Evolutionary conservation across 306 rosid species (phyloP).

Genomic region (Casuarina equisetifolia): DNA sequence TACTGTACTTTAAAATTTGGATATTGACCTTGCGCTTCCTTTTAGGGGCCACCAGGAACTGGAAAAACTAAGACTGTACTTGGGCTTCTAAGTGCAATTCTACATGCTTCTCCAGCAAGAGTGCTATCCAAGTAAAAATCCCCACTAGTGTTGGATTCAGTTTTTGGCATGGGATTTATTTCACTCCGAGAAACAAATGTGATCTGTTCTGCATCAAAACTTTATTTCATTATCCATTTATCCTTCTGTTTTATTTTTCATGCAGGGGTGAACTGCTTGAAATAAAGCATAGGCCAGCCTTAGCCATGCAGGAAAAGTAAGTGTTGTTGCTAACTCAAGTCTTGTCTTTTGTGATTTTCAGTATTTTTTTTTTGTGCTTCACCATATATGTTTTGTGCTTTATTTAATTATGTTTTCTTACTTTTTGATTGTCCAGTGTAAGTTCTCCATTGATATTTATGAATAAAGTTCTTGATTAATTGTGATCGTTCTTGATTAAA

Average conservation of each 20-base stretch:
- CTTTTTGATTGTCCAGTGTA: not conserved
- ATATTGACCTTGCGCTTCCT: slow-evolving; percentile 37
- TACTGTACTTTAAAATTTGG: not conserved
- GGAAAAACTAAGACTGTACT: slow-evolving; percentile 97
- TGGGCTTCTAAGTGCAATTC: slow-evolving; percentile 87
- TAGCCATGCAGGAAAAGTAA: slow-evolving; percentile 64
- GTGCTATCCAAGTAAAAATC: slow-evolving; percentile 66
- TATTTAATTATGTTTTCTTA: not conserved
- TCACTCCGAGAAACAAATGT: not conserved
- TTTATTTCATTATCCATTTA: not conserved
- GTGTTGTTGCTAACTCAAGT: slow-evolving; percentile 24
- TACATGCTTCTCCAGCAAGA: slow-evolving; percentile 91
- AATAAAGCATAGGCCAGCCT: slow-evolving; percentile 58
- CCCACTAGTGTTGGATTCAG: not conserved
- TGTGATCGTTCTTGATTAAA: not conserved
- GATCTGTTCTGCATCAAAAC: not conserved
- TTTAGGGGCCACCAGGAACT: slow-evolving; percentile 99
- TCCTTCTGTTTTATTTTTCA: slow-evolving; percentile 21
- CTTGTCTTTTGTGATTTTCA: slow-evolving; percentile 22
- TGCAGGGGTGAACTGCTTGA: slow-evolving; percentile 51
- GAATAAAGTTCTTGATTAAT: not conserved
- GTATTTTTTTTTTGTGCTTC: not conserved
- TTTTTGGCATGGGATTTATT: slow-evolving; percentile 9
- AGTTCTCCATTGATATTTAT: not conserved
- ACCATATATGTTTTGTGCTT: not conserved